These are phyloP conservation scores for Starmera quercuum DNA, from an alignment of 805 yeast genomes.

Conservation along the genomic window DNA sequence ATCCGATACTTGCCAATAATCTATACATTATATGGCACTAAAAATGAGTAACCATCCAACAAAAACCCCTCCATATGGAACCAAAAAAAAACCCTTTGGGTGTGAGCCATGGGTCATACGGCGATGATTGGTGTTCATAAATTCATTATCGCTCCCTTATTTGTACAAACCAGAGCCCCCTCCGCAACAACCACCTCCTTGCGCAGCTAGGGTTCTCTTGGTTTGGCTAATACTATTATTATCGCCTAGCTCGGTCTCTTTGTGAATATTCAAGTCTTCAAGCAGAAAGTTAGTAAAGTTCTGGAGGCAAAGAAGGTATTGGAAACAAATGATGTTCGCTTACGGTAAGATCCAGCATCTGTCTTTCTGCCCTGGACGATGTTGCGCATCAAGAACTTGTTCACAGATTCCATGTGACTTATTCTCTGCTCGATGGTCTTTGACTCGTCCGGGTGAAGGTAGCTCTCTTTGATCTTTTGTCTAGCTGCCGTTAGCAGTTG, in stretches of 20 bases:
- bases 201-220: slow-evolving; percentile 35
- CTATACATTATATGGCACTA: too few species aligned
- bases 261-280: slow-evolving; percentile 57
- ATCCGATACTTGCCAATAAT: too few species aligned
- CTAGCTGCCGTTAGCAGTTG: slow-evolving; percentile 53
- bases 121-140: too few species aligned
- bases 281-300: slow-evolving; percentile 11
- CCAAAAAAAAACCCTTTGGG: too few species aligned
- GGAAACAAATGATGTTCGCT: slow-evolving; percentile 15
- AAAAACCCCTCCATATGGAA: too few species aligned
- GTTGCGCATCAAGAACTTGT: slow-evolving; percentile 58
- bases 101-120: too few species aligned
- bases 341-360: slow-evolving; percentile 33
- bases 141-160: too few species aligned
- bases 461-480: slow-evolving; percentile 47
- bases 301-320: slow-evolving; percentile 2
- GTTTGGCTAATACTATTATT: slow-evolving; percentile 67
- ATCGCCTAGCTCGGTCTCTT: slow-evolving; percentile 84
- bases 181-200: slow-evolving; percentile 53
- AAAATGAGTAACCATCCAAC: too few species aligned
- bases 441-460: slow-evolving; percentile 39
- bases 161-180: slow-evolving; percentile 33
- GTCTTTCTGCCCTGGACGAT: slow-evolving; percentile 75
- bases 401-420: slow-evolving; percentile 59
- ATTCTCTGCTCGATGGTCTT: slow-evolving; percentile 43